Conservation (phyloP, 129 eudicot species). For the Apium graveolens region DNA sequence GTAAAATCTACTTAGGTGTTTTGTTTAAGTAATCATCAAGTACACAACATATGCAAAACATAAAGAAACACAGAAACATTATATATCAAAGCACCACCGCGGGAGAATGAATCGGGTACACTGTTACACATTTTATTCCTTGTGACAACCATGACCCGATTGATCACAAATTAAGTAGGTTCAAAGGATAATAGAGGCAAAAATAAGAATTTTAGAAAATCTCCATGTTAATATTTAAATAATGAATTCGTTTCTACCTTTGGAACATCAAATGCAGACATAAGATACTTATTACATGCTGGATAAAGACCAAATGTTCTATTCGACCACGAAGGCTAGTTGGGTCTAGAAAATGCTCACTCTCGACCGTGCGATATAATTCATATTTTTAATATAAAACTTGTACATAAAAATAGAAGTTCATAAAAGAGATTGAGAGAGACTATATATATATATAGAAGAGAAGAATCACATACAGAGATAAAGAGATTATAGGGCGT, state of each 20-base stretch:
- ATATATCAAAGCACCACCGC: constrained; percentile 79
- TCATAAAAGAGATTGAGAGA: too few relatives aligned
- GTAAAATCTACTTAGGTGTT: too few relatives aligned
- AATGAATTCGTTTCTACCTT: constrained; percentile 41
- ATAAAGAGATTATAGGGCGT: too few relatives aligned
- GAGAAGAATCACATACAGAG: too few relatives aligned
- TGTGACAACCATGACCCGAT: constrained; percentile 96
- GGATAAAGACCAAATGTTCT: constrained; percentile 98
- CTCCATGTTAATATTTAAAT: not conserved
- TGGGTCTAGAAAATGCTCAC: constrained; percentile 98
- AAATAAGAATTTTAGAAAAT: not conserved
- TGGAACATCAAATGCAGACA: constrained; percentile 97
- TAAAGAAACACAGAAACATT: constrained; percentile 88
- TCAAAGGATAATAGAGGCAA: not conserved
- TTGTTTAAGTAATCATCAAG: too few relatives aligned
- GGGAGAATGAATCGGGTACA: constrained; percentile 72
- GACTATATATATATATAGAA: too few relatives aligned
- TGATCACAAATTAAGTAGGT: not conserved
- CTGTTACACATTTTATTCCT: constrained; percentile 82
- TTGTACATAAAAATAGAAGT: too few relatives aligned
- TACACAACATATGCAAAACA: too few relatives aligned
- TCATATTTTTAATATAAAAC: too few relatives aligned
- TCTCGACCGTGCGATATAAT: constrained; percentile 83
- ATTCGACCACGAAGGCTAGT: constrained; percentile 93
- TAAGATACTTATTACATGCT: constrained; percentile 91